Percentiles rank a stretch among this genome's conserved stretches.
phyloP scores from a whole-genome alignment of 768 basidiomycete species.

The Suillus variegatus region DNA sequence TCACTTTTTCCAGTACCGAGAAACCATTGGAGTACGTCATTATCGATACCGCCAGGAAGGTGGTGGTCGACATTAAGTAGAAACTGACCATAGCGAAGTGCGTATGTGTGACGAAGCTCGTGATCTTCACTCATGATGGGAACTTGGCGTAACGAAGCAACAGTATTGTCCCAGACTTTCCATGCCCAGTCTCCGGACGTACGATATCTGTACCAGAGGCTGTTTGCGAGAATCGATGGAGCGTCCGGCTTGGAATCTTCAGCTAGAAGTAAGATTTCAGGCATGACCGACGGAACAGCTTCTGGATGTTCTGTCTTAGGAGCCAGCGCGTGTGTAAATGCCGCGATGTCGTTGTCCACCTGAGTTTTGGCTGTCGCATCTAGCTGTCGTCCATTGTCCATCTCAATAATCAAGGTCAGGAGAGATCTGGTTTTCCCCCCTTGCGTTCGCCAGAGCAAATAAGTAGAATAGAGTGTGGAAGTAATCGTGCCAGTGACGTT shows the following conservation, averaged over 20 bases:
- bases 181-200: conserved; percentile 73
- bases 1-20: conserved; percentile 65
- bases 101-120: conserved; percentile 49
- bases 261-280: conserved; percentile 70
- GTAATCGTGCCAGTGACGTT: conserved; percentile 57
- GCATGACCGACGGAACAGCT: conserved; percentile 40
- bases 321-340: conserved; percentile 54
- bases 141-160: conserved; percentile 72
- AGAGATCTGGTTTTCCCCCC: conserved; percentile 68
- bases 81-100: conserved; percentile 69
- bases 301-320: conserved; percentile 37
- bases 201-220: conserved; percentile 82
- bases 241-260: conserved; percentile 60
- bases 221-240: conserved; percentile 69
- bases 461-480: conserved; percentile 58
- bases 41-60: conserved; percentile 71
- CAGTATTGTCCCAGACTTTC: conserved; percentile 83
- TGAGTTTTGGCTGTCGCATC: conserved; percentile 56
- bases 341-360: conserved; percentile 57
- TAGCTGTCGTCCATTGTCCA: conserved; percentile 63
- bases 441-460: conserved; percentile 62
- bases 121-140: conserved; percentile 54
- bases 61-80: conserved; percentile 76
- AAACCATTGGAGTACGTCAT: conserved; percentile 73
- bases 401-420: conserved; percentile 61